Conservation (phyloP, 208 protist species). For the Vickermania spadyakhi region DNA sequence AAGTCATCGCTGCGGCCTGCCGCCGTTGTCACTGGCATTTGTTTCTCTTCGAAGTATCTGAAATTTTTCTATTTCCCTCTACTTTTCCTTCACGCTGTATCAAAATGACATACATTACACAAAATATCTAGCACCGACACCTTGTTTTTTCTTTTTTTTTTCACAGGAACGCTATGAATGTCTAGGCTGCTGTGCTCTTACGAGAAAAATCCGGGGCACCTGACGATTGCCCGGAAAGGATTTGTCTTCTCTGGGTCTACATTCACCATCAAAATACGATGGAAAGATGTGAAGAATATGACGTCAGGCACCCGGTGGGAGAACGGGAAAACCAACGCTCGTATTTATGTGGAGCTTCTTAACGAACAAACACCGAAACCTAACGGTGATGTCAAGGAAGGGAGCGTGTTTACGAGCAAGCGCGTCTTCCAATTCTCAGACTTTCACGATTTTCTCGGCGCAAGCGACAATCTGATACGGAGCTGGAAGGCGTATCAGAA, state of each 20-base stretch:
- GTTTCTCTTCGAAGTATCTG: too few relatives aligned
- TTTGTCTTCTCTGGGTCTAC: constrained; percentile 49
- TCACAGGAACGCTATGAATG: constrained; percentile 4
- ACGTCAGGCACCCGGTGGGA: not conserved
- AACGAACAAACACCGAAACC: not conserved
- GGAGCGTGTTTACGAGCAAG: not conserved
- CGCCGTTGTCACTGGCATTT: too few relatives aligned
- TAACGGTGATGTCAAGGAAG: not conserved
- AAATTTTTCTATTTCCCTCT: too few relatives aligned
- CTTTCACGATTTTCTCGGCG: constrained; percentile 69
- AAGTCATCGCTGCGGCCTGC: too few relatives aligned
- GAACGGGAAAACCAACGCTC: not conserved
- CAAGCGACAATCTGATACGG: constrained; percentile 31
- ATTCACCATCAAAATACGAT: constrained; percentile 45
- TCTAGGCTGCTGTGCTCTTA: constrained; percentile 41
- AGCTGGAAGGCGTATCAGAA: constrained; percentile 24
- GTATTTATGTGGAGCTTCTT: not conserved
- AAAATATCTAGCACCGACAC: too few relatives aligned
- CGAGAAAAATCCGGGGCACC: constrained; percentile 50
- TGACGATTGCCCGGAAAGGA: constrained; percentile 30
- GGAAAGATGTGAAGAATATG: constrained; percentile 53
- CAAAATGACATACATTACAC: too few relatives aligned
- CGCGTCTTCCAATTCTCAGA: constrained; percentile 56
- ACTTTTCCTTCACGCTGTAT: too few relatives aligned
- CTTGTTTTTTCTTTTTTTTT: constrained; percentile 14